phyloP scores from a whole-genome alignment of 202 grass and related monocot species.

The Cymbopogon flexuosus region DNA sequence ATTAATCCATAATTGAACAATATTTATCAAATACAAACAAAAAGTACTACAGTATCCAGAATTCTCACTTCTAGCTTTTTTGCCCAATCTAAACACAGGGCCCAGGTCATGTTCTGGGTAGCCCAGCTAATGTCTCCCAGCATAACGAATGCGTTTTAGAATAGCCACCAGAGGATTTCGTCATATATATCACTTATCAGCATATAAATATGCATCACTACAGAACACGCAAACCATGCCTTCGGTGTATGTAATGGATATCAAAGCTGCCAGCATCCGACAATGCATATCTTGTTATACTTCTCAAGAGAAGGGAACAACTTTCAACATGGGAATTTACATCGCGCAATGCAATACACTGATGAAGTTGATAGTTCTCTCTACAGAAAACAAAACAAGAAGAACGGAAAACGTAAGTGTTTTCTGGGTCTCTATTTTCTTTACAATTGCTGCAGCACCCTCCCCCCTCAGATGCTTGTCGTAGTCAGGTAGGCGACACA shows the following conservation, averaged over 20 bases:
- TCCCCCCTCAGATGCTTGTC: conserved; percentile 17
- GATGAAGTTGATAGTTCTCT: conserved; percentile 18
- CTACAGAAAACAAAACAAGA: conserved; percentile 32
- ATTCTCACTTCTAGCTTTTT: too few species aligned
- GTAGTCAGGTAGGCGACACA: conserved; percentile 30
- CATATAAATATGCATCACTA: not conserved
- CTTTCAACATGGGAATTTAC: conserved; percentile 27
- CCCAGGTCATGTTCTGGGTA: too few species aligned
- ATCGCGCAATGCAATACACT: conserved; percentile 31
- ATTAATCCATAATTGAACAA: too few species aligned
- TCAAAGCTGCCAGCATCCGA: not conserved
- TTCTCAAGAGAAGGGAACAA: not conserved
- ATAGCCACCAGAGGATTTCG: not conserved
- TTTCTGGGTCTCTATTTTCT: conserved; percentile 46
- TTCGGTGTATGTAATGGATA: not conserved
- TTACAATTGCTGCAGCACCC: conserved; percentile 42
- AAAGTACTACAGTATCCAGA: too few species aligned
- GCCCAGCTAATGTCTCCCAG: too few species aligned
- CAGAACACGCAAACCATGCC: not conserved
- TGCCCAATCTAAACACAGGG: too few species aligned
- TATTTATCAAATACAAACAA: too few species aligned
- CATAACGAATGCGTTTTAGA: not conserved
- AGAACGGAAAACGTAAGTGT: not conserved
- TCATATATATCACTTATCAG: not conserved
- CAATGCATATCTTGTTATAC: not conserved